These are phyloP conservation scores for Rhododendron ferrugineum DNA, from an alignment of 148 eudicot species.

Conservation along the genomic window DNA sequence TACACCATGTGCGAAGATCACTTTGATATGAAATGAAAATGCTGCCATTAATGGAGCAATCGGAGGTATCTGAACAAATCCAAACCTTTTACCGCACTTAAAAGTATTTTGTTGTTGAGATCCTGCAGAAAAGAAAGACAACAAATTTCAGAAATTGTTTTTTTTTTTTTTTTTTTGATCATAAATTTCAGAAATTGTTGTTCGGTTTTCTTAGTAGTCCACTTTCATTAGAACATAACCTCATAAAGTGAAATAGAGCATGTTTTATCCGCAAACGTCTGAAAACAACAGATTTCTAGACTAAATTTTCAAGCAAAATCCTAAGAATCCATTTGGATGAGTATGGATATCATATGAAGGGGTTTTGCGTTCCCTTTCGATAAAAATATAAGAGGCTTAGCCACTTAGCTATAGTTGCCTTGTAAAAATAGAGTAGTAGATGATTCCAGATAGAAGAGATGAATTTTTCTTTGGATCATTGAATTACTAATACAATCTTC, in stretches of 20 bases:
- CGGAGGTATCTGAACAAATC: not conserved
- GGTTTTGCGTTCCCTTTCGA: not conserved
- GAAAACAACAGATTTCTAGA: not conserved
- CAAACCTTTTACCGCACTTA: constrained; percentile 50
- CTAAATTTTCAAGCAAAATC: not conserved
- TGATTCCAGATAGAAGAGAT: not conserved
- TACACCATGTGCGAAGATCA: not conserved
- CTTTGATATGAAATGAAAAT: not conserved
- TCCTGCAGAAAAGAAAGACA: constrained; percentile 34
- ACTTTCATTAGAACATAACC: not conserved
- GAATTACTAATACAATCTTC: not conserved
- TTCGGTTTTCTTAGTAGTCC: not conserved
- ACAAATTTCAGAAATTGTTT: constrained; percentile 1
- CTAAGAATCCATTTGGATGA: not conserved
- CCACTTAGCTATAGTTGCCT: not conserved
- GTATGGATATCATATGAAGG: not conserved
- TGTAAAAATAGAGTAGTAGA: not conserved
- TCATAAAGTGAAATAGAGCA: not conserved
- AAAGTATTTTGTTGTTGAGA: constrained; percentile 40
- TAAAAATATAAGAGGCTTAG: not conserved
- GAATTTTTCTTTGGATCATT: not conserved
- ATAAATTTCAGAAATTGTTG: not conserved
- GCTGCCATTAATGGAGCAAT: not conserved
- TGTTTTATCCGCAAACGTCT: not conserved
- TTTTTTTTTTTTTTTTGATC: no score